Base-by-base conservation (phyloP, 1,284 basidiomycete species). In the Tilletia indica region DNA sequence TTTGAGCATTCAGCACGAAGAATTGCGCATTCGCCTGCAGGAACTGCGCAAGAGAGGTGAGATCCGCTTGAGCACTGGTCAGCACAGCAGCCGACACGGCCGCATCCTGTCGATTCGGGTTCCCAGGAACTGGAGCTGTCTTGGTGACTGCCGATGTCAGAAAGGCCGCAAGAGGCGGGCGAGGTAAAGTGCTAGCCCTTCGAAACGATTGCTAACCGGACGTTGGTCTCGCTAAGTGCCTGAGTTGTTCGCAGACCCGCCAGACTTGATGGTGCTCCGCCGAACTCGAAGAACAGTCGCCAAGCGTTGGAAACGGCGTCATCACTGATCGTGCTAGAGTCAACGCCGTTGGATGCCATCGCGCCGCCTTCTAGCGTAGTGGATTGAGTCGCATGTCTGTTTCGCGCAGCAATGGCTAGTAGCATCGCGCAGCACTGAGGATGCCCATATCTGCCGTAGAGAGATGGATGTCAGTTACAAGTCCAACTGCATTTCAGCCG, bases 341-440 rank as follows among this genome's bases (percentile, higher is more conserved):
- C 16, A 21, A 25, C 47, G 48, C 56, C 31, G 19, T 69, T 25
- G 4, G 16, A 25, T n/a, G 73, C 42, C 69, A 72, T 39, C 4
- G 16, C 19, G 51, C 48, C 48, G 64, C 19, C 58, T 14, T 54
- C 31, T 34, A n/a, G 31, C 2, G 56, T 47, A 39, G 49, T 31
- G 3, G 72, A 70, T 21, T 61, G 19, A 2, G 76, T 68, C 8
- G 78, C 72, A 48, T 81, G 76, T 12, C 82, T 79, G 68, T 86
- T 85, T 42, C 81, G 76, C 0, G 85, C 82, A 89, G 89, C 85
- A 68, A 87, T 83, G 16, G 90, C 91, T 14, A 97, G 87, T n/a
- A 94, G 89, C 90, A 96, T 95, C 14, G 93, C 91, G 80, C 93
- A 95, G 1, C 92, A 91, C 82, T 97, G 92, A 82, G 93, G 91